These are phyloP conservation scores for Eucalyptus erythrocorys DNA, from an alignment of 345 rosid genomes.

Conservation along the genomic window DNA sequence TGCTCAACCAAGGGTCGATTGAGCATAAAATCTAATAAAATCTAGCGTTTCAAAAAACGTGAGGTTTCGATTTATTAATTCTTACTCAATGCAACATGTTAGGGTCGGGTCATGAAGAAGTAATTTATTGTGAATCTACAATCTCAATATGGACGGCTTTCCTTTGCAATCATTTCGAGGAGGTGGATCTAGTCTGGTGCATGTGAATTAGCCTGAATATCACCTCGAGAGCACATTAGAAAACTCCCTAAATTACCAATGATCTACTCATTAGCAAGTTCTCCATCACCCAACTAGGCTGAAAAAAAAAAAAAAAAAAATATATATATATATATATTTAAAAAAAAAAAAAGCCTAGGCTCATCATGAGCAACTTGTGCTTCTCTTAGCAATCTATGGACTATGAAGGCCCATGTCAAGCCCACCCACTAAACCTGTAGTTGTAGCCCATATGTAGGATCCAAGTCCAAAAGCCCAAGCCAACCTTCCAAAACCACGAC, in stretches of 20 bases:
- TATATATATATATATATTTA: no score
- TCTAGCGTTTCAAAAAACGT: neutral
- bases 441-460: neutral
- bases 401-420: neutral
- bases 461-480: neutral
- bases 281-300: neutral
- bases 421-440: neutral
- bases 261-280: neutral
- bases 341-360: neutral
- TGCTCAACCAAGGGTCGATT: neutral
- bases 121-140: neutral
- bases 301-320: no score
- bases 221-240: neutral
- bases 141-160: neutral
- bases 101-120: neutral
- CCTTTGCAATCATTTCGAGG: neutral
- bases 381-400: neutral
- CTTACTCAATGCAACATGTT: neutral
- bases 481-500: neutral
- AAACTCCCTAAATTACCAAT: neutral
- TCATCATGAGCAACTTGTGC: neutral
- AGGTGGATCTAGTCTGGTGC: neutral
- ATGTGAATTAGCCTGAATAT: neutral
- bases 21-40: neutral
- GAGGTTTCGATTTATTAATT: neutral